Percentiles rank a stretch among this genome's conserved stretches.
Conservation (phyloP, 2,329 filamentous ascomycete species). For the Cladosporium colombiae region DNA sequence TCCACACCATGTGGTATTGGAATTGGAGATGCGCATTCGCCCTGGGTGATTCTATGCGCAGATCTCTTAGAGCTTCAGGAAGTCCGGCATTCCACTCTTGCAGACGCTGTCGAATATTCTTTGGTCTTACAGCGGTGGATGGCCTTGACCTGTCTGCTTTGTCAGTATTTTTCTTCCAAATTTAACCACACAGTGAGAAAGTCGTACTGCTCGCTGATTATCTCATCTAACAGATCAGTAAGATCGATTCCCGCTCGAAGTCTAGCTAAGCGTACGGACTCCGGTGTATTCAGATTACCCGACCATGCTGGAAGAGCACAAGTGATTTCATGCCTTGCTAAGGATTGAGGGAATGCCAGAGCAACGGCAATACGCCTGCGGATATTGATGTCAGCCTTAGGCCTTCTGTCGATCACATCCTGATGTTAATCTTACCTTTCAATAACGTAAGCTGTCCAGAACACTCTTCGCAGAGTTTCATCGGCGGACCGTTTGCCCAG, state of each 20-base stretch:
- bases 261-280: neutral
- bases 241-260: neutral
- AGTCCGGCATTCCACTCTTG: neutral
- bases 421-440: neutral
- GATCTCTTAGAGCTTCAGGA: neutral
- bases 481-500: neutral
- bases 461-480: neutral
- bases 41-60: neutral
- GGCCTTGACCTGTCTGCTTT: neutral
- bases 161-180: neutral
- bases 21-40: neutral
- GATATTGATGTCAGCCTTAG: neutral
- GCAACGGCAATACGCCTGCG: neutral
- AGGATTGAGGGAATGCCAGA: neutral
- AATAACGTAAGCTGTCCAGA: neutral
- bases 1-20: neutral
- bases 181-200: neutral
- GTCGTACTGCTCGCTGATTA: neutral
- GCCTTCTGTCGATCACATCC: neutral
- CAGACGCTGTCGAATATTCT: neutral
- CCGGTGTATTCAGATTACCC: neutral
- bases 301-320: neutral
- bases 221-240: neutral
- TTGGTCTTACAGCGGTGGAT: neutral
- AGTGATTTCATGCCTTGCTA: neutral